These are phyloP conservation scores for Chalciporus sp. DNA, from an alignment of 1,284 basidiomycete species.

Conservation along the genomic window DNA sequence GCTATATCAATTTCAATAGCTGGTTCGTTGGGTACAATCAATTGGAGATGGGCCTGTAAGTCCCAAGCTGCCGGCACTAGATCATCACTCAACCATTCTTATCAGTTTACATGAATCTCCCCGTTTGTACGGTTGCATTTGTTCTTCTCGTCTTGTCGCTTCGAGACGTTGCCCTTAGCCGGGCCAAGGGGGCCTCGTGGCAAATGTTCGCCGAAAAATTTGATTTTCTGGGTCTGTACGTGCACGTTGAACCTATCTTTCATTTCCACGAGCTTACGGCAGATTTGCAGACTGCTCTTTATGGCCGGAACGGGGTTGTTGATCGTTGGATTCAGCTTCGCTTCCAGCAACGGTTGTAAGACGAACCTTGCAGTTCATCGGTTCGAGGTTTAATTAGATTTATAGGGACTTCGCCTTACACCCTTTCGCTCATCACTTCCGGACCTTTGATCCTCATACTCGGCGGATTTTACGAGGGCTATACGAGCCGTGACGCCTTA, in stretches of 20 bases:
- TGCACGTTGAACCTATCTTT: slow-evolving; percentile 22
- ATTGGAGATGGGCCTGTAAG: slow-evolving; percentile 84
- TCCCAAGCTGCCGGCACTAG: slow-evolving; percentile 16
- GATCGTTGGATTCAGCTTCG: slow-evolving; percentile 77
- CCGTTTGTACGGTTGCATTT: slow-evolving; percentile 64
- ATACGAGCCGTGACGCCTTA: slow-evolving; percentile 65
- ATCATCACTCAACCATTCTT: slow-evolving; percentile 15
- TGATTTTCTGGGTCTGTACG: slow-evolving; percentile 77
- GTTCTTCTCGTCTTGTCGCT: slow-evolving; percentile 61
- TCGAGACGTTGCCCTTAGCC: slow-evolving; percentile 51
- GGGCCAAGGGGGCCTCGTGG: slow-evolving; percentile 56
- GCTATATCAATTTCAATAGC: slow-evolving; percentile 23
- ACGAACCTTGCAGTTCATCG: slow-evolving; percentile 17
- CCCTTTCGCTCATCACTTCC: slow-evolving; percentile 57
- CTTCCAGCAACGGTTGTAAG: slow-evolving; percentile 68
- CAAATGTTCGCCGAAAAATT: slow-evolving; percentile 53
- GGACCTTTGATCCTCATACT: slow-evolving; percentile 56
- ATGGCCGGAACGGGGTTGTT: slow-evolving; percentile 74
- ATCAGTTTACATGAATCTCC: slow-evolving; percentile 78
- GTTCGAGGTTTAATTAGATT: slow-evolving; percentile 15
- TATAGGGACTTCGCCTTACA: slow-evolving; percentile 62
- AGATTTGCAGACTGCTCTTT: slow-evolving; percentile 58
- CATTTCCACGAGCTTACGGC: slow-evolving; percentile 21
- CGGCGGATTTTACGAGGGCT: slow-evolving; percentile 66
- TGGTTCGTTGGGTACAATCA: slow-evolving; percentile 36